Evolutionary conservation across 139 green algal genomes (phyloP), one percentile per base, ranked within the genome.

Genomic region (Chlorella sp.): DNA sequence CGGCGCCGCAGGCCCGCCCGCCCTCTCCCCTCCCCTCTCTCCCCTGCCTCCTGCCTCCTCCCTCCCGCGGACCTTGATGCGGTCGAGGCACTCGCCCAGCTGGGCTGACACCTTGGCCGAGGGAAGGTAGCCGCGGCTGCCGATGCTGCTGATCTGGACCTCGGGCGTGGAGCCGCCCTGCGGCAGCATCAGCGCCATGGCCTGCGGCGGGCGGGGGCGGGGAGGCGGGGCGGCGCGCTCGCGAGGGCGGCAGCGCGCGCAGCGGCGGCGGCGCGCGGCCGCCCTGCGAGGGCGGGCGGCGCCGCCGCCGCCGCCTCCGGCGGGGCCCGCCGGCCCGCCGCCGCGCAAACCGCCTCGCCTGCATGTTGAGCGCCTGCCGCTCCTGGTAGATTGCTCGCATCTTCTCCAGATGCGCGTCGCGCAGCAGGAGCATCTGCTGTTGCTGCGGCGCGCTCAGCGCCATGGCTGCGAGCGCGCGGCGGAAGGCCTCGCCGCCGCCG

Each of bases 361-460:
- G 36, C 69, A 83, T 58, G 33, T 85, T 85, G 25, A 85, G 76
- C 45, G 38, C 48, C 61, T 85, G 77, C 62, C 80, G 38, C 67
- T 85, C 76, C 42, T 58, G 75, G 67, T 87, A 84, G 48, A 87
- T 85, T 46, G 31, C 38, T 8, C 59, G 67, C 80, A 85, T 83
- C 67, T 77, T 77, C 43, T 80, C 63, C 46, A 85, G 68, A 64
- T 85, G 80, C 35, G 36, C 45, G 35, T 77, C 45, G 23, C 80
- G 69, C 48, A 72, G 74, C 42, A 84, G 78, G 38, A 86, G 64
- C 60, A 84, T 38, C 35, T 76, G 31, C 61, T 84, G 35, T 51
- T 80, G 63, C 68, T 86, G 80, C 43, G 68, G 27, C 7, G n/a
- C 48, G 36, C 29, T 65, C 50, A 86, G 65, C 19, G 70, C 36